A percentile compares a stretch with the other conserved stretches of the same genome.
phyloP scores from a whole-genome alignment of 371 early-diverging fungal genomes.

The Massospora cicadina region DNA sequence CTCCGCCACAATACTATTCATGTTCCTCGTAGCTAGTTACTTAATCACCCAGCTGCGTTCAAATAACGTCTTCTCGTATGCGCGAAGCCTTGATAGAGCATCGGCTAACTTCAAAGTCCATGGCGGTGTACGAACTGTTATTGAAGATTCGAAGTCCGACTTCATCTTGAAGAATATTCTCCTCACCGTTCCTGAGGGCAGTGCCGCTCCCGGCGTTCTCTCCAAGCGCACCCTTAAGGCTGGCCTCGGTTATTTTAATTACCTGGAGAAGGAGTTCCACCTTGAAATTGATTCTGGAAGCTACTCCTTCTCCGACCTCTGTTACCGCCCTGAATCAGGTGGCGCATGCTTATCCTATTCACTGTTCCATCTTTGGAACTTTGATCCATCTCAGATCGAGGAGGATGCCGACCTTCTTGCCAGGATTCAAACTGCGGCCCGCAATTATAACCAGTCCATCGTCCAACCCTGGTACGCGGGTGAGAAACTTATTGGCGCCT shows the following conservation, averaged over 20 bases:
- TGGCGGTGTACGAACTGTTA: not conserved
- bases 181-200: constrained; percentile 1
- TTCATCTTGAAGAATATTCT: constrained; percentile 2
- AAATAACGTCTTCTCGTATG: not conserved
- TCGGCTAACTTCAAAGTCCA: not conserved
- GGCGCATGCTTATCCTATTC: not conserved
- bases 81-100: not conserved
- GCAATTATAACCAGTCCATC: not conserved
- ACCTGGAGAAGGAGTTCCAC: not conserved
- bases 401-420: not conserved
- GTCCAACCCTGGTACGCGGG: not conserved
- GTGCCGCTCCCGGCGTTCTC: not conserved
- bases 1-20: not conserved
- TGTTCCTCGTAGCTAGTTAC: not conserved
- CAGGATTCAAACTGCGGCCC: not conserved
- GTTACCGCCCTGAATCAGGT: not conserved
- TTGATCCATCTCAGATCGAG: not conserved
- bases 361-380: constrained; percentile 7
- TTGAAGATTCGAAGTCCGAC: not conserved
- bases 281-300: not conserved
- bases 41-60: not conserved
- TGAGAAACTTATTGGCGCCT: not conserved
- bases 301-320: not conserved
- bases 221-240: not conserved
- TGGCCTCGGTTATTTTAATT: constrained; percentile 2